phyloP scores from a whole-genome alignment of 495 filamentous ascomycete genomes.

The Penicillium diatomitis region DNA sequence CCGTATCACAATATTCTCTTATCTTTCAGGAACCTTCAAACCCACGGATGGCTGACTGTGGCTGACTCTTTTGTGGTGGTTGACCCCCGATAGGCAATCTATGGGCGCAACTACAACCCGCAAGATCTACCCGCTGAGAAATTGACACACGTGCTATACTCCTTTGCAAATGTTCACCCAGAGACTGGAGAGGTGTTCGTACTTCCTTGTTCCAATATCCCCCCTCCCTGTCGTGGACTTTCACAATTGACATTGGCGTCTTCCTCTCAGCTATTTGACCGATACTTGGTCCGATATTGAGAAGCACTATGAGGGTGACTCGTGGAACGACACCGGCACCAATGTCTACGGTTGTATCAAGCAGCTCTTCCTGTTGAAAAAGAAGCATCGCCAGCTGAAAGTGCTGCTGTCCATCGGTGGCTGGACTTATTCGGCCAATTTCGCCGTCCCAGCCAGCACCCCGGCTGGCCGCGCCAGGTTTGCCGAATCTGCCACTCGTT shows the following conservation, averaged over 20 bases:
- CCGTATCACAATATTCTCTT: too few species aligned
- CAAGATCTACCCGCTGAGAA: constrained; percentile 82
- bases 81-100: constrained; percentile 58
- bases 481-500: constrained; percentile 56
- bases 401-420: constrained; percentile 89
- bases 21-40: too few species aligned
- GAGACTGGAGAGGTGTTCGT: constrained; percentile 69
- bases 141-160: constrained; percentile 85
- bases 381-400: constrained; percentile 79
- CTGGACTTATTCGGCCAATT: constrained; percentile 91
- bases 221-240: too few species aligned
- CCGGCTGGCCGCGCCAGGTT: constrained; percentile 61
- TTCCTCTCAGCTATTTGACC: constrained; percentile 50
- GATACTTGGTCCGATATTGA: constrained; percentile 80
- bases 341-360: constrained; percentile 63
- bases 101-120: constrained; percentile 72
- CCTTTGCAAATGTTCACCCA: constrained; percentile 73
- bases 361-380: constrained; percentile 88
- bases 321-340: constrained; percentile 36
- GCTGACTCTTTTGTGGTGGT: neutral
- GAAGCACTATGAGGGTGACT: constrained; percentile 61
- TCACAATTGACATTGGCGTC: neutral
- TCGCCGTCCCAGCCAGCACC: constrained; percentile 55
- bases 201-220: neutral
- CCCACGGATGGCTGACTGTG: neutral